phyloP scores from a whole-genome alignment of 495 filamentous ascomycete species.

The Pyrenula aspistea region DNA sequence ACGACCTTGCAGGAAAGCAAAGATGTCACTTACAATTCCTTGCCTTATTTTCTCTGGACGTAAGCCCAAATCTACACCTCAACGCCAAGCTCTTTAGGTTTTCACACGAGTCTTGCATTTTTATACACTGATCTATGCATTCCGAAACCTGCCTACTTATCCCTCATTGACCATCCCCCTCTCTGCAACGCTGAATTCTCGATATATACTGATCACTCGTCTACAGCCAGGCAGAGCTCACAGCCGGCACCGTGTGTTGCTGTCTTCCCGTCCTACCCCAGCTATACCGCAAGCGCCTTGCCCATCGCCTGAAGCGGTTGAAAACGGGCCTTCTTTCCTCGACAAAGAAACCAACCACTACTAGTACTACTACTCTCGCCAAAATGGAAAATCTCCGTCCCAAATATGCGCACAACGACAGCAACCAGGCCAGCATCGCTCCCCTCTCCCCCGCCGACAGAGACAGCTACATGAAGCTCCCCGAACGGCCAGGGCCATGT shows the following conservation, averaged over 20 bases:
- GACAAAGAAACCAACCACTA: background rate
- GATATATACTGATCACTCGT: background rate
- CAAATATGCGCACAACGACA: no score
- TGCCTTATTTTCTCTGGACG: slow-evolving; percentile 13
- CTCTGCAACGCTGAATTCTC: background rate
- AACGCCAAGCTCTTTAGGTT: no score
- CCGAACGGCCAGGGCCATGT: no score
- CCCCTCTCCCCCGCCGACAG: no score
- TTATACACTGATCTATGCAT: no score
- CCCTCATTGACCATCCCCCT: background rate
- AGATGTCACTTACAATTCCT: slow-evolving; percentile 11
- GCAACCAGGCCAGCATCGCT: no score
- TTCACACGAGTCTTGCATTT: no score
- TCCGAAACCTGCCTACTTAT: background rate
- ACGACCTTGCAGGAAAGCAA: slow-evolving; percentile 11
- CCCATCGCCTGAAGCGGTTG: background rate
- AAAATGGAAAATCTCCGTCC: no score
- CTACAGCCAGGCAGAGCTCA: slow-evolving; percentile 3
- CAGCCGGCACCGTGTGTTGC: slow-evolving; percentile 11
- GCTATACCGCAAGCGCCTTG: slow-evolving; percentile 1
- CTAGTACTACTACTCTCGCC: no score
- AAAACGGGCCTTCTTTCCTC: background rate
- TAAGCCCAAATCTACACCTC: background rate
- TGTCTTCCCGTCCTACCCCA: slow-evolving; percentile 12
- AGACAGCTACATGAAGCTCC: no score